These are phyloP conservation scores for Heterobasidion parviporum DNA, from an alignment of 1,284 basidiomycete genomes.

Conservation along the genomic window DNA sequence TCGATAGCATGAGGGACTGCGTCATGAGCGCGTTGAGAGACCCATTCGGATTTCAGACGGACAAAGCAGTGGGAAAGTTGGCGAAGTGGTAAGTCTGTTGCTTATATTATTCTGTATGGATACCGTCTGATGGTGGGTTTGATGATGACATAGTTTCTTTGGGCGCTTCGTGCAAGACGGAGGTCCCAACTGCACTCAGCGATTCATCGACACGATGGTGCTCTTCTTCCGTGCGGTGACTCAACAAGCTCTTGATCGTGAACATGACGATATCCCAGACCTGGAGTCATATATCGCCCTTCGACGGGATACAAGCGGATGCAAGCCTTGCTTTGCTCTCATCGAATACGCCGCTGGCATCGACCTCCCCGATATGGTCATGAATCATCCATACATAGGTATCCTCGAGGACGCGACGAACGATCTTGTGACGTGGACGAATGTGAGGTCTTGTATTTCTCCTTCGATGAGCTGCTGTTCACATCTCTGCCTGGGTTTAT, in stretches of 20 bases:
- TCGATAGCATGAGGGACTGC: constrained; percentile 22
- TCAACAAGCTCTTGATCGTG: constrained; percentile 25
- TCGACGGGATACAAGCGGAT: constrained; percentile 26
- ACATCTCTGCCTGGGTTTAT: neutral
- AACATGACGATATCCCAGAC: constrained; percentile 23
- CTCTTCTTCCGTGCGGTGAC: constrained; percentile 30
- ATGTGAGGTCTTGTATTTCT: constrained; percentile 19
- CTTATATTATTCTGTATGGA: neutral
- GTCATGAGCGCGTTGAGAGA: constrained; percentile 31
- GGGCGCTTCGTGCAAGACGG: neutral
- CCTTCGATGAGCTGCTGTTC: neutral
- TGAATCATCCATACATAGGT: constrained; percentile 27
- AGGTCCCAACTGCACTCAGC: constrained; percentile 11
- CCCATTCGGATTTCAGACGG: constrained; percentile 21
- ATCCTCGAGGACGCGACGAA: constrained; percentile 28
- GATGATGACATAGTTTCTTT: neutral
- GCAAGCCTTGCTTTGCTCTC: constrained; percentile 30
- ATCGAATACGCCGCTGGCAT: constrained; percentile 31
- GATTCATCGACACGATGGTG: constrained; percentile 27
- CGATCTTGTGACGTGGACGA: constrained; percentile 35
- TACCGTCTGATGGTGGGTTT: neutral
- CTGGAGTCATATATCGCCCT: constrained; percentile 28
- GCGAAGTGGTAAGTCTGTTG: constrained; percentile 4
- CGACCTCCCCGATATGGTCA: constrained; percentile 29
- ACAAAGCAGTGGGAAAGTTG: constrained; percentile 9